Percentiles rank a stretch among this genome's conserved stretches.
Conservation (phyloP, 1,139 yeast species). For the Kodamaea suecica region DNA sequence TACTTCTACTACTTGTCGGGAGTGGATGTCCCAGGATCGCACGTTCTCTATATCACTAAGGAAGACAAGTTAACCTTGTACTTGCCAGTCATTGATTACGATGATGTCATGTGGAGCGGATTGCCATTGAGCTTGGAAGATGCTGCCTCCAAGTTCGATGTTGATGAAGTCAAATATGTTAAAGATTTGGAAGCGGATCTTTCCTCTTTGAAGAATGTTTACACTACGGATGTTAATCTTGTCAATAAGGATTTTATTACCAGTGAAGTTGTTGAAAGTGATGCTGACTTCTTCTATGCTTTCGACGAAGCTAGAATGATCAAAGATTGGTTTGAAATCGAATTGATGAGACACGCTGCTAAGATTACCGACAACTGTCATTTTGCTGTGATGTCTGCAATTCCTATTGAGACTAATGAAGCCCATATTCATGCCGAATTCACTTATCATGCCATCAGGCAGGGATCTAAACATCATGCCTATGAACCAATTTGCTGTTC, state of each 20-base stretch:
- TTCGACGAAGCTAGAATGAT: slow-evolving; percentile 82
- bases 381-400: slow-evolving; percentile 86
- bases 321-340: slow-evolving; percentile 80
- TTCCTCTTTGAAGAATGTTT: slow-evolving; percentile 20
- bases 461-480: slow-evolving; percentile 84
- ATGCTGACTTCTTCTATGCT: slow-evolving; percentile 60
- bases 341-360: slow-evolving; percentile 74
- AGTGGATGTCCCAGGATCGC: slow-evolving; percentile 76
- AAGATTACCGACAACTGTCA: slow-evolving; percentile 86
- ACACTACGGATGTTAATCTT: slow-evolving; percentile 45
- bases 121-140: slow-evolving; percentile 68
- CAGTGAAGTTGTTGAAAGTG: slow-evolving; percentile 27
- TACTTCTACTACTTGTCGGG: slow-evolving; percentile 88
- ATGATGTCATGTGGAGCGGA: slow-evolving; percentile 97
- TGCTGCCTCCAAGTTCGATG: slow-evolving; percentile 66
- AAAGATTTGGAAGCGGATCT: slow-evolving; percentile 40
- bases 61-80: slow-evolving; percentile 63
- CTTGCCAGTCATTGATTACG: slow-evolving; percentile 78
- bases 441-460: slow-evolving; percentile 87
- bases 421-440: slow-evolving; percentile 95
- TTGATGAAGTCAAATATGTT: slow-evolving; percentile 72
- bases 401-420: slow-evolving; percentile 84
- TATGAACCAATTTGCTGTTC: slow-evolving; percentile 96
- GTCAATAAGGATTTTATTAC: slow-evolving; percentile 30
- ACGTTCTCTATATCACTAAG: slow-evolving; percentile 55